Evolutionary conservation across 768 basidiomycete genomes (phyloP).

Genomic region (Lactarius akahatsu): DNA sequence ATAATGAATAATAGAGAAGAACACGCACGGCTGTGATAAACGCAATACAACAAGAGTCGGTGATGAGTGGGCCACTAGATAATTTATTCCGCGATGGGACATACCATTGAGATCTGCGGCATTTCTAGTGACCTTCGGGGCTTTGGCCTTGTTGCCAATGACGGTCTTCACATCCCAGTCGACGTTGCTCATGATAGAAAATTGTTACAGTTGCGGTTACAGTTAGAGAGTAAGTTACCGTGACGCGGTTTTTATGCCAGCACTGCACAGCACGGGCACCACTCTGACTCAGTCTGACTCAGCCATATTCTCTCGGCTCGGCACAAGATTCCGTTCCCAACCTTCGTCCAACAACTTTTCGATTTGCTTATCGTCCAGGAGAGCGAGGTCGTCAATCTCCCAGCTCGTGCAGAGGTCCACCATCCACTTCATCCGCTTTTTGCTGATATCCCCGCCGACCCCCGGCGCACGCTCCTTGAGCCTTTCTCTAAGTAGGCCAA

Average conservation of each 20-base stretch:
- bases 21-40: conserved; percentile 27
- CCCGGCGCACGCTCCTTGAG: conserved; percentile 82
- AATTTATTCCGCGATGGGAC: conserved; percentile 23
- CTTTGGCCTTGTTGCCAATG: conserved; percentile 67
- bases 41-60: conserved; percentile 1
- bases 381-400: conserved; percentile 77
- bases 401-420: conserved; percentile 80
- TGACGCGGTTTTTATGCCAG: neutral
- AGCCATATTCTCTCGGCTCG: conserved; percentile 39
- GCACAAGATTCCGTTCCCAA: conserved; percentile 69
- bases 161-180: conserved; percentile 76
- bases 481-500: conserved; percentile 69
- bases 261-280: neutral
- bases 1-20: neutral
- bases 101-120: conserved; percentile 56
- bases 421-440: conserved; percentile 92
- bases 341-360: conserved; percentile 72
- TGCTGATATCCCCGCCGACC: conserved; percentile 73
- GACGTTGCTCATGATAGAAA: conserved; percentile 34
- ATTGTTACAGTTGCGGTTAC: conserved; percentile 15
- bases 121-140: conserved; percentile 63
- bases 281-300: conserved; percentile 11
- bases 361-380: conserved; percentile 66
- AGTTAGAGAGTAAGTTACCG: neutral
- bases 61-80: conserved; percentile 15